A percentile compares a stretch with the other conserved stretches of the same genome.
Evolutionary conservation across 768 basidiomycete species (phyloP).

Genomic region (Gloeopeniophorella convolvens): DNA sequence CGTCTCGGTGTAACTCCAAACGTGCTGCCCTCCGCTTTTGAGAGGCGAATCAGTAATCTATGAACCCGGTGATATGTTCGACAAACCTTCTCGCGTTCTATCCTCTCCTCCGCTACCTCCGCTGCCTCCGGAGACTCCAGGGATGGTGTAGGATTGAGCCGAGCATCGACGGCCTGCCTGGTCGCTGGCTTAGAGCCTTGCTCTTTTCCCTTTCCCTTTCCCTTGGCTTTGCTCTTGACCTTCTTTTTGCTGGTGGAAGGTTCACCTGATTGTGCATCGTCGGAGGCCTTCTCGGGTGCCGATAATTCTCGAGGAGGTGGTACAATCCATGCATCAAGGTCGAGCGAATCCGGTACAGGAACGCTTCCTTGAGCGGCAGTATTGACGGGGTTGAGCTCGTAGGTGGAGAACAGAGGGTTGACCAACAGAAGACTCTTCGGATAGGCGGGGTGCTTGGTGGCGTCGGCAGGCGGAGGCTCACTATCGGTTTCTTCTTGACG

Average conservation of each 20-base stretch:
- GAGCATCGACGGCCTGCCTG: conserved; percentile 25
- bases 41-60: neutral
- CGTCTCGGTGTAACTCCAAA: conserved; percentile 68
- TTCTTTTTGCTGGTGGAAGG: conserved; percentile 27
- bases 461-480: conserved; percentile 28
- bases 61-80: too few species aligned
- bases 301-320: conserved; percentile 44
- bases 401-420: conserved; percentile 63
- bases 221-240: conserved; percentile 38
- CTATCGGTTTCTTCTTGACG: conserved; percentile 36
- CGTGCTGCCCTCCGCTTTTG: conserved; percentile 68
- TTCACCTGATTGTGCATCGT: conserved; percentile 29
- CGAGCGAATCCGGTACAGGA: conserved; percentile 73
- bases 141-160: neutral
- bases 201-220: conserved; percentile 39
- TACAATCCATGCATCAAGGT: conserved; percentile 83
- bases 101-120: conserved; percentile 47
- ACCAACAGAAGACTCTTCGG: conserved; percentile 90
- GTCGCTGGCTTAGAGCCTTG: conserved; percentile 33
- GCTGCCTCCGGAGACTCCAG: conserved; percentile 40
- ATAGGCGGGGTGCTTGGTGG: conserved; percentile 46
- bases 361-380: conserved; percentile 74
- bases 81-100: conserved; percentile 58
- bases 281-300: conserved; percentile 28
- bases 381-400: conserved; percentile 86